Conservation (phyloP, 2,329 filamentous ascomycete species). For the Fusarium virguliforme region DNA sequence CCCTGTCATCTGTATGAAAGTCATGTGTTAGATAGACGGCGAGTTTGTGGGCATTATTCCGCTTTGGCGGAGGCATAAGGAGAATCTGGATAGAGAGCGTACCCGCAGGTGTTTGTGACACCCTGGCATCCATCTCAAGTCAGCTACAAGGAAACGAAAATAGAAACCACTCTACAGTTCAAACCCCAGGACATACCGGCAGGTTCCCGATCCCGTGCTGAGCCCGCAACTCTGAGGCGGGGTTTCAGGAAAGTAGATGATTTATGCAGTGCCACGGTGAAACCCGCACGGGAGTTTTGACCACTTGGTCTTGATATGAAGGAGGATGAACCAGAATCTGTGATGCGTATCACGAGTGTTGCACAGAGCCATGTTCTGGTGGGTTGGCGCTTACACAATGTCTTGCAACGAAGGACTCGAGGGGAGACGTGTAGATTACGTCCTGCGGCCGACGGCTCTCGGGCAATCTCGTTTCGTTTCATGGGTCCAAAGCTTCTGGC, state of each 20-base stretch:
- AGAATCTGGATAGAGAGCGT: constrained; percentile 21
- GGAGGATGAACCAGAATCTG: neutral
- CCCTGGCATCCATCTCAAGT: constrained; percentile 6
- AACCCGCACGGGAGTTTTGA: neutral
- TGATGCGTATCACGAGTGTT: constrained; percentile 10
- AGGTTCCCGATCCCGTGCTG: neutral
- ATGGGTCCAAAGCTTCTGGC: constrained; percentile 4
- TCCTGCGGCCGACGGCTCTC: neutral
- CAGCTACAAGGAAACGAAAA: constrained; percentile 4
- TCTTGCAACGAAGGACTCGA: neutral
- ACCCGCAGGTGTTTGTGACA: neutral
- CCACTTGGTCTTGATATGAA: neutral
- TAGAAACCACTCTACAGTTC: constrained; percentile 17
- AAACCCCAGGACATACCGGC: neutral
- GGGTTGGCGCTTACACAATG: neutral
- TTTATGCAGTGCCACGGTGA: constrained; percentile 9
- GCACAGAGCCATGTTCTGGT: neutral
- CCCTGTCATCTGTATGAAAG: constrained; percentile 12
- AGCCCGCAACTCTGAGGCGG: neutral
- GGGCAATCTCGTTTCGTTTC: constrained; percentile 17
- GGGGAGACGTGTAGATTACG: constrained; percentile 1
- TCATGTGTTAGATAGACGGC: constrained; percentile 38
- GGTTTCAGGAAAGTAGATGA: constrained; percentile 1
- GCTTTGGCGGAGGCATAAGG: constrained; percentile 11
- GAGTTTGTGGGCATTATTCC: constrained; percentile 17